Evolutionary conservation across 73 alveolate species (phyloP).

Genomic region (Diophrys sp.): DNA sequence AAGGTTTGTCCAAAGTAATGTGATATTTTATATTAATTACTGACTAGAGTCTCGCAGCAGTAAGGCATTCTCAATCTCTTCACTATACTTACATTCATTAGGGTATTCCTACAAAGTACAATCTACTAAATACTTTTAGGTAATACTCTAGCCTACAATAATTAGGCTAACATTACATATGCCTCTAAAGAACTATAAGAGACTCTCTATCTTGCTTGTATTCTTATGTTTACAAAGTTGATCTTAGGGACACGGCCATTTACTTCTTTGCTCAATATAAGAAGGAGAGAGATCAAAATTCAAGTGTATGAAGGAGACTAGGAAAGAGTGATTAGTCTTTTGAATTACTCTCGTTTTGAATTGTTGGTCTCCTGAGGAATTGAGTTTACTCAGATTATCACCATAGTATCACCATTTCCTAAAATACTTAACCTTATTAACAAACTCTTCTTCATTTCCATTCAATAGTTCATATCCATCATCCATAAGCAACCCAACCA

Average conservation of each 20-base stretch:
- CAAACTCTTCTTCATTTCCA: not conserved
- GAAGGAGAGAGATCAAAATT: not conserved
- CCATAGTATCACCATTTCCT: not conserved
- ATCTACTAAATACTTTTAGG: no score
- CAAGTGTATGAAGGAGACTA: not conserved
- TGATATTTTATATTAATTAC: no score
- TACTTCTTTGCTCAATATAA: not conserved
- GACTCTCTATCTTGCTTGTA: conserved; percentile 47
- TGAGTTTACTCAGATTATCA: not conserved
- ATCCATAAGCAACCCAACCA: not conserved
- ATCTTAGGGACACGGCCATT: conserved; percentile 21
- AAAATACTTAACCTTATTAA: not conserved
- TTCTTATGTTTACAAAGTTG: conserved; percentile 43
- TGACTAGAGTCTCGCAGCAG: no score
- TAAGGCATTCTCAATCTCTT: no score
- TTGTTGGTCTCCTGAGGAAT: no score
- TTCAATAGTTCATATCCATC: not conserved
- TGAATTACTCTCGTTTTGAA: no score
- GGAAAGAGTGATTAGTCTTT: not conserved
- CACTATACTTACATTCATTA: no score
- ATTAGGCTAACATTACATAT: no score
- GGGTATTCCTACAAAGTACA: no score
- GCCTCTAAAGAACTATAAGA: no score
- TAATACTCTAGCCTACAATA: no score
- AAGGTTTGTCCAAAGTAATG: no score